Evolutionary conservation across 2,329 filamentous ascomycete genomes (phyloP).

Genomic region (Exophiala viscosa): DNA sequence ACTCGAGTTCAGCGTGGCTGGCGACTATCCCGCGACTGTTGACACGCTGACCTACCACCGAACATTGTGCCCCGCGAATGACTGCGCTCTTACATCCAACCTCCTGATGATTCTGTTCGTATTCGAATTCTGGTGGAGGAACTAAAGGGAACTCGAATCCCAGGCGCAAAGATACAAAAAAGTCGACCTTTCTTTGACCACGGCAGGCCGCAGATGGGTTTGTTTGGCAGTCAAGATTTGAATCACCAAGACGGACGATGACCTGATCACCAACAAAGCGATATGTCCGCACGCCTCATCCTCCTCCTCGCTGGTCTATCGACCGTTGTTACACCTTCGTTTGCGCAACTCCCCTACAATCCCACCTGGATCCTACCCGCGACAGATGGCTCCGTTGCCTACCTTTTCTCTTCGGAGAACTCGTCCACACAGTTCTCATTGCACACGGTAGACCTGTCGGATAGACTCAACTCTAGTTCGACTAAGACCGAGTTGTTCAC

Average conservation of each 20-base stretch:
- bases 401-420: constrained; percentile 63
- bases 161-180: constrained; percentile 4
- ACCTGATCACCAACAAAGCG: constrained; percentile 12
- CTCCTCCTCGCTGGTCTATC: constrained; percentile 16
- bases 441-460: constrained; percentile 63
- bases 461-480: constrained; percentile 49
- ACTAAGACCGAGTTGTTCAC: constrained; percentile 38
- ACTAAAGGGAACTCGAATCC: background rate
- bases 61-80: constrained; percentile 6
- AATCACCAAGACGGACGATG: constrained; percentile 19
- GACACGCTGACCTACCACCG: constrained; percentile 4
- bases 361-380: constrained; percentile 67
- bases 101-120: constrained; percentile 1
- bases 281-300: constrained; percentile 11
- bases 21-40: constrained; percentile 15
- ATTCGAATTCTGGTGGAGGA: background rate
- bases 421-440: constrained; percentile 52
- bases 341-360: constrained; percentile 65
- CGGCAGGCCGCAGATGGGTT: constrained; percentile 23
- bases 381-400: constrained; percentile 56
- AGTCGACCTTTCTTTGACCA: constrained; percentile 1
- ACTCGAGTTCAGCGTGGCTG: constrained; percentile 14
- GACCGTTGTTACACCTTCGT: constrained; percentile 20
- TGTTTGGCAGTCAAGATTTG: constrained; percentile 19
- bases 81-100: constrained; percentile 3